Evolutionary conservation across 2,329 filamentous ascomycete species (phyloP).

Genomic region (Leptographium flavum): DNA sequence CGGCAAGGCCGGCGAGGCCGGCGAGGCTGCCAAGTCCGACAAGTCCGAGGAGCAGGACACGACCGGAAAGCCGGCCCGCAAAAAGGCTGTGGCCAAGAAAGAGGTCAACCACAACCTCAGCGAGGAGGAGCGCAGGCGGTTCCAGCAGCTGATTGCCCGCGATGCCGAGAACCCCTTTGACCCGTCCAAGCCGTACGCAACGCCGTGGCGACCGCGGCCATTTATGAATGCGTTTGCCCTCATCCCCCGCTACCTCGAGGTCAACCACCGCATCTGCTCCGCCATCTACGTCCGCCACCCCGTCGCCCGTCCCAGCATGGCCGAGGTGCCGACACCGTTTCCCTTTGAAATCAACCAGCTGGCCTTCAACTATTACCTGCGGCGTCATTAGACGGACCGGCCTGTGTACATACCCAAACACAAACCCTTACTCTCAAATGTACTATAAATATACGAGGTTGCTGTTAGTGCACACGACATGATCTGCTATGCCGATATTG

Average conservation of each 20-base stretch:
- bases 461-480: not conserved
- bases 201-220: conserved; percentile 75
- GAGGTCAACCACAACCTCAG: conserved; percentile 22
- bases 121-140: conserved; percentile 35
- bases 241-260: conserved; percentile 88
- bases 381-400: conserved; percentile 30
- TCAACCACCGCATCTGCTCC: conserved; percentile 93
- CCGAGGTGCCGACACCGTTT: conserved; percentile 80
- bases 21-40: too few species aligned
- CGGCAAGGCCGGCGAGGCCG: not conserved
- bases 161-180: conserved; percentile 67
- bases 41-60: not conserved
- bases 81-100: too few species aligned
- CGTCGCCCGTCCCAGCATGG: conserved; percentile 65
- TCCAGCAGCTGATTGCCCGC: conserved; percentile 42
- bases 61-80: not conserved
- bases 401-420: not conserved
- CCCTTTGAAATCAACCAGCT: conserved; percentile 54
- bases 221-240: conserved; percentile 91
- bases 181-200: conserved; percentile 66
- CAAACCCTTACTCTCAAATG: not conserved
- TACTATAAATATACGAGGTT: conserved; percentile 2
- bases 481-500: conserved; percentile 2
- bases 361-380: conserved; percentile 89
- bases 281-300: conserved; percentile 93